phyloP scores from a whole-genome alignment of 2,329 filamentous ascomycete genomes.

The Myriosclerotinia duriaeana region DNA sequence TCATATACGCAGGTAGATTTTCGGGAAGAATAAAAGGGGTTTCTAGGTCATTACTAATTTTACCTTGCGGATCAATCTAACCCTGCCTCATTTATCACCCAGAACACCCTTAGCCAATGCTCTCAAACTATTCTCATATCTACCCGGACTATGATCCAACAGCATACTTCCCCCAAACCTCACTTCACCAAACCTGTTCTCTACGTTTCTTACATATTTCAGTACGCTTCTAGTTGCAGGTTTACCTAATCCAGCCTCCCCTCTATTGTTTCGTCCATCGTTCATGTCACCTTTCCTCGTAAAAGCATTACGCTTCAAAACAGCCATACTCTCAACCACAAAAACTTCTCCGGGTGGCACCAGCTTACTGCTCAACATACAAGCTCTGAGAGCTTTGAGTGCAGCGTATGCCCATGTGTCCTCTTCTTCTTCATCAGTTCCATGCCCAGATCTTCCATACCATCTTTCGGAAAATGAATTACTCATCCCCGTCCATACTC shows the following conservation, averaged over 20 bases:
- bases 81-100: constrained; percentile 7
- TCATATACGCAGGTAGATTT: no score
- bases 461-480: constrained; percentile 62
- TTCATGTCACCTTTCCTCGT: constrained; percentile 28
- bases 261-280: background rate
- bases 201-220: constrained; percentile 70
- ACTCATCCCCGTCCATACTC: constrained; percentile 65
- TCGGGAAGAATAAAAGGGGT: no score
- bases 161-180: constrained; percentile 72
- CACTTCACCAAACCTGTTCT: constrained; percentile 67
- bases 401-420: constrained; percentile 68
- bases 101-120: constrained; percentile 52
- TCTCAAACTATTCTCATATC: constrained; percentile 69
- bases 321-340: constrained; percentile 65
- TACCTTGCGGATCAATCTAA: no score
- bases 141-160: constrained; percentile 71
- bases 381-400: constrained; percentile 63
- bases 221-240: constrained; percentile 69
- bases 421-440: constrained; percentile 49
- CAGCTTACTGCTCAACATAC: constrained; percentile 68
- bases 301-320: constrained; percentile 68
- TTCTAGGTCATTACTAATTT: no score
- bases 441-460: constrained; percentile 50
- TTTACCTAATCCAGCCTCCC: constrained; percentile 49
- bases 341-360: constrained; percentile 77